Conservation (phyloP, 331 rosid species). For the Prunus yedoensis region DNA sequence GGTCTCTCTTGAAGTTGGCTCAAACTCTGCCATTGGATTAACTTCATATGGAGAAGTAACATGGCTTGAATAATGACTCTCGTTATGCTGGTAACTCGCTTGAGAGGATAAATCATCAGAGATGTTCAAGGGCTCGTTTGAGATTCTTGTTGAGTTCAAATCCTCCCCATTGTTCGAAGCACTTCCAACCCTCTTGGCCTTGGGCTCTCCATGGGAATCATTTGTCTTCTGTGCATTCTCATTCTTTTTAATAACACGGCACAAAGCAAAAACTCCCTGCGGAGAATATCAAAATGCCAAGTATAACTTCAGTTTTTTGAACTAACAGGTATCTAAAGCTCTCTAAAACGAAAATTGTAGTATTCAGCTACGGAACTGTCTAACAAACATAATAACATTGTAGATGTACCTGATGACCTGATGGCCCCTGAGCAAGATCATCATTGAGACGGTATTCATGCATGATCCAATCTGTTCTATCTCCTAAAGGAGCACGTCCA, state of each 20-base stretch:
- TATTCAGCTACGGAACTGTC: neutral
- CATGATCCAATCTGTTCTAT: slow-evolving; percentile 88
- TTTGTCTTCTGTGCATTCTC: slow-evolving; percentile 46
- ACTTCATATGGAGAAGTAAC: slow-evolving; percentile 41
- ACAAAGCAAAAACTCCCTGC: slow-evolving; percentile 81
- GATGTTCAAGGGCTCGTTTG: slow-evolving; percentile 33
- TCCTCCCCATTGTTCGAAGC: slow-evolving; percentile 40
- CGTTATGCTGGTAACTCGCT: slow-evolving; percentile 36
- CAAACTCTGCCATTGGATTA: slow-evolving; percentile 39
- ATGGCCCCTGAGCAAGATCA: slow-evolving; percentile 51
- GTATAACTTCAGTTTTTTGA: neutral
- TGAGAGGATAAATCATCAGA: slow-evolving; percentile 46
- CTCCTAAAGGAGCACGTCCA: slow-evolving; percentile 90
- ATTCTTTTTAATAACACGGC: slow-evolving; percentile 78
- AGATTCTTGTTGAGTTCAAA: slow-evolving; percentile 29
- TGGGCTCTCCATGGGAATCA: slow-evolving; percentile 43
- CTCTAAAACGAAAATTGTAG: neutral
- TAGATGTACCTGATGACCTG: slow-evolving; percentile 53
- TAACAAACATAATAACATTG: neutral
- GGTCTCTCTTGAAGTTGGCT: slow-evolving; percentile 41
- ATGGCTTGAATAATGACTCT: slow-evolving; percentile 55
- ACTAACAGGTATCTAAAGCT: neutral
- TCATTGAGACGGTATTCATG: slow-evolving; percentile 86
- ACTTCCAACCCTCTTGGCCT: slow-evolving; percentile 38
- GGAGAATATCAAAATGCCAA: slow-evolving; percentile 12